Base-by-base conservation (phyloP, 2,329 filamentous ascomycete species). In the Alternaria sp. region DNA sequence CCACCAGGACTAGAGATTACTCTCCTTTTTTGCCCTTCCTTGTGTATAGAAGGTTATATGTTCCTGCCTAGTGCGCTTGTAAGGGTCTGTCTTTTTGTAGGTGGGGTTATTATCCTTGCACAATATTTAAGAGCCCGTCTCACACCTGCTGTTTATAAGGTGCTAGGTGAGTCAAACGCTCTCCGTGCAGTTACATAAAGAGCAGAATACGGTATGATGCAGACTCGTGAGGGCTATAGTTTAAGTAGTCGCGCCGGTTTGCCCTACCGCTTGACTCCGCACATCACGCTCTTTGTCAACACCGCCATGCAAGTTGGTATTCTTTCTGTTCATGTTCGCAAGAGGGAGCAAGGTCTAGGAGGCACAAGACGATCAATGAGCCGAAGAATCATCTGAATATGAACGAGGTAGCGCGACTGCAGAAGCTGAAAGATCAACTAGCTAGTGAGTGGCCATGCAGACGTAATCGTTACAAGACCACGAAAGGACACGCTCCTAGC, bases 1-100 rank as follows among this genome's bases (percentile, higher is more conserved):
- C 56, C 56, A 59, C 56, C 56, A 59, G 56, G 56, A 59, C 56
- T 59, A 59, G 42, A 49, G 34, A 34, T 55, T 46, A 13, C 33
- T 55, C 44, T 42, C 34, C 39, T 41, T 54, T 59, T 59, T 59
- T 56, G 52, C 42, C 3, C 3, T 33, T 26, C 49, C 36, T 5
- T 13, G 37, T 21, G 21, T 4, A 7, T 3, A 7, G 21, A 7
- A 24, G 24, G 14, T 14, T 17, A 5, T 36, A 5, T 36, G 5
- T 40, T 10, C 6, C 11, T 23, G 5, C 21, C 3, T 7, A 10
- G 9, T 14, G 5, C 13, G 17, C 11, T 2, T 40, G 5, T 14
- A 5, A 14, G 7, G 37, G 11, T 9, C 11, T 14, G 10, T 8
- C 21, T 24, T 40, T 24, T 24, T 40, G 21, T 24, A 13, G 21